Percentiles rank a stretch among this genome's conserved stretches.
These are phyloP conservation scores for Solanum hybrid DNA, from an alignment of 305 asterid genomes.

Conservation along the genomic window DNA sequence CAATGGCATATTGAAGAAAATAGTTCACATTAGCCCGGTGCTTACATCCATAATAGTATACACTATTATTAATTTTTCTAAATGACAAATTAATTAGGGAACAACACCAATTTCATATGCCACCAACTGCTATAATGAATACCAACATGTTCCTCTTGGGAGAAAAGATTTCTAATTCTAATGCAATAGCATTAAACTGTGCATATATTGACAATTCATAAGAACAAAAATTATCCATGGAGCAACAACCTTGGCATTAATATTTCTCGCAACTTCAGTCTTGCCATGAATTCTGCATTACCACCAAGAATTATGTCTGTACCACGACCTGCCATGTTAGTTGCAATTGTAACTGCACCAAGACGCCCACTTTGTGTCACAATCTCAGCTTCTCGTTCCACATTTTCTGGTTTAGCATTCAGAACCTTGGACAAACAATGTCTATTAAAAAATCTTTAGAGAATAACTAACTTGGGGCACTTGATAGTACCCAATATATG, in stretches of 20 bases:
- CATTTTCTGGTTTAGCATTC: constrained; percentile 99
- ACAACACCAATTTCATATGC: not conserved
- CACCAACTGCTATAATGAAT: not conserved
- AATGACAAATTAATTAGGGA: not conserved
- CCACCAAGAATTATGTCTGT: constrained; percentile 99
- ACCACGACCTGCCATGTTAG: constrained; percentile 99
- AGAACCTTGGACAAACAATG: constrained; percentile 49
- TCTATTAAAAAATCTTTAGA: not conserved
- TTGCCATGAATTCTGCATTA: constrained; percentile 98
- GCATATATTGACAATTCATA: not conserved
- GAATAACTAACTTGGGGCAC: not conserved
- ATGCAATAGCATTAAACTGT: not conserved
- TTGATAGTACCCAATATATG: constrained; percentile 10
- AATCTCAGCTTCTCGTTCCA: constrained; percentile 99
- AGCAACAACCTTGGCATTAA: constrained; percentile 85
- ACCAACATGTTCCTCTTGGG: not conserved
- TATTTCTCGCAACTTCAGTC: constrained; percentile 91
- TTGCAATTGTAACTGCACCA: constrained; percentile 96
- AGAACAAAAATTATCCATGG: constrained; percentile 3
- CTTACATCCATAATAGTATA: not conserved
- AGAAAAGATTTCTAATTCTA: not conserved
- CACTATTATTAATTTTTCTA: not conserved
- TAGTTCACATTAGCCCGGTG: not conserved
- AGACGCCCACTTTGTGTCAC: constrained; percentile 99
- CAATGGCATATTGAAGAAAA: not conserved